Conservation (phyloP, 2,329 filamentous ascomycete species). For the Tolypocladium cylindrosporum region DNA sequence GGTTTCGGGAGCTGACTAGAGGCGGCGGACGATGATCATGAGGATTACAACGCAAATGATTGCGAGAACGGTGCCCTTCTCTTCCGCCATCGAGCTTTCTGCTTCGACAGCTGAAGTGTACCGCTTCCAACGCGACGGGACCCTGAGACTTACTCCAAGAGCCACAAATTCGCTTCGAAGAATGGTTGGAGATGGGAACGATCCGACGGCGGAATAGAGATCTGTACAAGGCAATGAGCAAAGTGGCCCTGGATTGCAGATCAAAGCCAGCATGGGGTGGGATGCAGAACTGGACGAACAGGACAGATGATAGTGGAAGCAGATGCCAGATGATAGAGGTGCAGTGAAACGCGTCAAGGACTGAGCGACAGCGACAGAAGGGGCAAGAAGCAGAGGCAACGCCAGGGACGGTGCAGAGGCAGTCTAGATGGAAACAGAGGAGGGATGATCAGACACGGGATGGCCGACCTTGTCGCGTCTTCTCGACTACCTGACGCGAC, state of each 20-base stretch:
- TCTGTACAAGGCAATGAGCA: conserved; percentile 10
- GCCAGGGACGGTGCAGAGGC: neutral
- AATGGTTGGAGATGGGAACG: conserved; percentile 19
- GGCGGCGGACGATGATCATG: neutral
- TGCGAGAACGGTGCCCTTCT: neutral
- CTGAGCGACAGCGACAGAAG: neutral
- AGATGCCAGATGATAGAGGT: neutral
- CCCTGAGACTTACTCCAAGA: conserved; percentile 16
- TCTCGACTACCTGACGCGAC: conserved; percentile 18
- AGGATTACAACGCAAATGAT: neutral
- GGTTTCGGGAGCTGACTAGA: neutral
- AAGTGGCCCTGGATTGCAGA: neutral
- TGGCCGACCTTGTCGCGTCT: conserved; percentile 17
- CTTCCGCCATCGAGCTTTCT: neutral
- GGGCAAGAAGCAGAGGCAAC: neutral
- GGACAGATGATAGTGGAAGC: neutral
- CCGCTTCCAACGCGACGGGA: neutral
- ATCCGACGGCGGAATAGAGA: conserved; percentile 17
- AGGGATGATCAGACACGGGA: neutral
- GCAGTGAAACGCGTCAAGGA: neutral
- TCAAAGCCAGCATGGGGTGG: neutral
- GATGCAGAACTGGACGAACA: neutral
- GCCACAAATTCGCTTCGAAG: conserved; percentile 20
- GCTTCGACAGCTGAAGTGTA: neutral
- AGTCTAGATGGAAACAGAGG: neutral